Percentiles rank a stretch among this genome's conserved stretches.
Evolutionary conservation across 179 eudicot genomes (phyloP).

Genomic region (Monotropa hypopitys): DNA sequence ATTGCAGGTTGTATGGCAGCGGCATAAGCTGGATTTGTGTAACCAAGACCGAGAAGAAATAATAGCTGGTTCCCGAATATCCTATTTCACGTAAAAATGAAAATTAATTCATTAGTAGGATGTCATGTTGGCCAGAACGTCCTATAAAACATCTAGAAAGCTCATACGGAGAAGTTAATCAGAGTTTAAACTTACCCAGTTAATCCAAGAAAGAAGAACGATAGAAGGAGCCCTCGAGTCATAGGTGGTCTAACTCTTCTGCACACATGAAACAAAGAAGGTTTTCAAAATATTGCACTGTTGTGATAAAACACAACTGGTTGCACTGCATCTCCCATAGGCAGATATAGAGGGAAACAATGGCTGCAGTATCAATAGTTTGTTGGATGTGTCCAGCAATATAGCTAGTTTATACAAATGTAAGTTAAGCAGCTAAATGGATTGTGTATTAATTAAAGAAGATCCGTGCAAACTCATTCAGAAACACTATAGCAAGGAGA

Average conservation of each 20-base stretch:
- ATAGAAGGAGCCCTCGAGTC: constrained; percentile 39
- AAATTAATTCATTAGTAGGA: not conserved
- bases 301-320: no score
- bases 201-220: constrained; percentile 73
- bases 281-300: not conserved
- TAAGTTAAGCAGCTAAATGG: not conserved
- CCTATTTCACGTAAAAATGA: constrained; percentile 27
- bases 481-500: not conserved
- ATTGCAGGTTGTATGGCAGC: constrained; percentile 95
- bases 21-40: constrained; percentile 92
- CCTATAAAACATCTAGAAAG: not conserved
- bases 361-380: not conserved
- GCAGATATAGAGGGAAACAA: not conserved
- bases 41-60: constrained; percentile 88
- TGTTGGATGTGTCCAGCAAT: not conserved
- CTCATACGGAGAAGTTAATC: not conserved
- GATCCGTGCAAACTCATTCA: not conserved
- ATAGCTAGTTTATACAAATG: not conserved
- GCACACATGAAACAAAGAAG: constrained; percentile 20
- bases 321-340: no score
- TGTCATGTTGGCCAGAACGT: not conserved
- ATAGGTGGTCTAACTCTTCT: constrained; percentile 72
- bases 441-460: not conserved
- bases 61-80: constrained; percentile 90
- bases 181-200: constrained; percentile 48